Evolutionary conservation across 768 basidiomycete genomes (phyloP), one percentile per base, ranked within the genome.

Genomic region (Suillus sp.): DNA sequence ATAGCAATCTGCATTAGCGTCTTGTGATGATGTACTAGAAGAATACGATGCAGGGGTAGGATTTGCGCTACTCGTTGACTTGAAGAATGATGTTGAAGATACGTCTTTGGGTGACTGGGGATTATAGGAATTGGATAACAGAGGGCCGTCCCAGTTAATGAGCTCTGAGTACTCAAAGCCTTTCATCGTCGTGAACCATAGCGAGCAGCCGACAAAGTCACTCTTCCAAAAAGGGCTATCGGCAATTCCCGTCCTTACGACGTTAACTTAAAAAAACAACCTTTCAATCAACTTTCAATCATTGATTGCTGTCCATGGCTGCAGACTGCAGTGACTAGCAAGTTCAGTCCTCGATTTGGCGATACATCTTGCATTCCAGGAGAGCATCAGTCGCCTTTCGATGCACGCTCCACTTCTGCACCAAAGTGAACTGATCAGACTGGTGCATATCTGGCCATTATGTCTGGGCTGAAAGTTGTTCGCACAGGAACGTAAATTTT

Each of bases 151-250:
- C 51, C 51, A 32, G 18, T 53, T 13, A 32, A 20, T 10, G 51
- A 53, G 51, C 51, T 53, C 51, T 53, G 51, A 6, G 20, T 53
- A 3, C 30, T 34, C 30, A 32, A n/a, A 11, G 51, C 51, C 32
- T 53, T 53, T 53, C 51, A 53, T 53, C 20, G 30, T n/a, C 51
- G 30, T 53, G 11, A 32, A 53, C 51, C 51, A 32, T 32, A 11
- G 32, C 32, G 51, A 53, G 20, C 32, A 51, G 50, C 14, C 51
- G 51, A n/a, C 30, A 53, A 53, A 53, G 51, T 53, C 51, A 53
- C 51, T 13, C 32, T 50, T 50, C 51, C 51, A n/a, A n/a, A 53
- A 50, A 32, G 20, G 51, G 20, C 30, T 13, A n/a, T 53, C 51
- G 51, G 51, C 51, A 53, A 32, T 53, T 53, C 30, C 51, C 51